Evolutionary conservation across 1,139 yeast species (phyloP), one percentile per base, ranked within the genome.

Genomic region (Diutina sp.): DNA sequence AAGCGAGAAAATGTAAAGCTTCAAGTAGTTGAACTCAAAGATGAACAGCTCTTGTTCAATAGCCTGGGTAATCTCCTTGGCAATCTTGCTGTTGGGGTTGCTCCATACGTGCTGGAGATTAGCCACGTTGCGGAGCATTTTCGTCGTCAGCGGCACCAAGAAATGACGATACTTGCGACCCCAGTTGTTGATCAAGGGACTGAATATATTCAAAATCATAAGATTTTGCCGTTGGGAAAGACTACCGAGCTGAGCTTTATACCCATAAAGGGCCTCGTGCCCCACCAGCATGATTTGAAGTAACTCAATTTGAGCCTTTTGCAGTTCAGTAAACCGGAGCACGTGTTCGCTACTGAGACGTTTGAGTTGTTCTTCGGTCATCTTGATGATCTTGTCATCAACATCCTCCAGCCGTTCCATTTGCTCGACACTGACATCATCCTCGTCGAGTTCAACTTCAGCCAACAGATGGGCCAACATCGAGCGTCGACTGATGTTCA

Each of bases 161-260:
- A 86, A 69, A 46, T 73, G 74, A 58, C 74, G 73, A 63, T 87
- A 87, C 58, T 82, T 83, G 54, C 79, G 73, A 59, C 83, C 81
- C 97, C 97, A 91, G 61, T 82, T 82, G 58, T 84, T 87, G 58
- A 90, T 74, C 60, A 89, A 77, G 1, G 96, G 95, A 12, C 89
- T 80, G 58, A 91, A 73, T 54, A 90, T 81, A 58, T 82, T 82
- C 61, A 91, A 72, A 12, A 90, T 79, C 0, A 91, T 82, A 55
- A 91, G 71, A 64, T 85, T 86, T 67, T 86, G 84, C 63, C 87
- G 71, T 69, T 85, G 86, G 38, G 80, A 76, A 41, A 79, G 65
- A 21, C 73, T 70, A 5, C 84, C 83, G 55, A 79, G 67, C 61
- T 79, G 83, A 1, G 85, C 83, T 61, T 80, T 80, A 58, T 78